Percentiles rank a stretch among this genome's conserved stretches.
These are phyloP conservation scores for Cunninghamia lanceolata DNA, from an alignment of 75 land plant genomes.

Conservation along the genomic window DNA sequence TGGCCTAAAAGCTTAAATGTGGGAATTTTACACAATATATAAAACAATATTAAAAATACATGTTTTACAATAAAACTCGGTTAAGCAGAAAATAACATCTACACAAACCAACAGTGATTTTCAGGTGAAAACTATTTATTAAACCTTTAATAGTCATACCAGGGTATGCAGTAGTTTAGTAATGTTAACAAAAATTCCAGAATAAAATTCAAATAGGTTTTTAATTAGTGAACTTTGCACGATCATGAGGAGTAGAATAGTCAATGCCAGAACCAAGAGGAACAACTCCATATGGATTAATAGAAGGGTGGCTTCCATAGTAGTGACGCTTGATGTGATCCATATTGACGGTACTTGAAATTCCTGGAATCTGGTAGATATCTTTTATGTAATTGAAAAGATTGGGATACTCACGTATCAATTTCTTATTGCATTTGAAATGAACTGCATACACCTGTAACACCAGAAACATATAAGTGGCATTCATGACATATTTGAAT, in stretches of 20 bases:
- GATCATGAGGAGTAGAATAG: constrained; percentile 75
- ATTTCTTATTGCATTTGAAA: constrained; percentile 91
- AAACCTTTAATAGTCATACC: not conserved
- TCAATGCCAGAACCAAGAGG: constrained; percentile 63
- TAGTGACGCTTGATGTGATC: constrained; percentile 80
- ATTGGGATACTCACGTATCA: constrained; percentile 74
- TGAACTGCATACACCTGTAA: constrained; percentile 75
- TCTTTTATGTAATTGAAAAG: constrained; percentile 91
- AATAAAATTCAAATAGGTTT: not conserved
- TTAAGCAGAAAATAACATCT: not conserved
- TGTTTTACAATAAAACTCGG: not conserved
- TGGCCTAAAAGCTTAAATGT: not conserved
- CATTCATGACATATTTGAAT: not conserved
- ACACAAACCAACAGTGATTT: not conserved
- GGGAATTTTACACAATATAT: not conserved
- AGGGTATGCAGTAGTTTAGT: not conserved
- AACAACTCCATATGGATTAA: constrained; percentile 71
- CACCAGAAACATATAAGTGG: constrained; percentile 7
- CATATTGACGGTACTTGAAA: constrained; percentile 71
- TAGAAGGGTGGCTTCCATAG: constrained; percentile 79
- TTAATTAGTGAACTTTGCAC: constrained; percentile 45
- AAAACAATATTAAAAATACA: not conserved
- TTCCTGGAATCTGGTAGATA: constrained; percentile 64
- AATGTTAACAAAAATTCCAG: not conserved
- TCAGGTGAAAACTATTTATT: not conserved